Evolutionary conservation across 768 basidiomycete species (phyloP).

Genomic region (Mycena maculata): DNA sequence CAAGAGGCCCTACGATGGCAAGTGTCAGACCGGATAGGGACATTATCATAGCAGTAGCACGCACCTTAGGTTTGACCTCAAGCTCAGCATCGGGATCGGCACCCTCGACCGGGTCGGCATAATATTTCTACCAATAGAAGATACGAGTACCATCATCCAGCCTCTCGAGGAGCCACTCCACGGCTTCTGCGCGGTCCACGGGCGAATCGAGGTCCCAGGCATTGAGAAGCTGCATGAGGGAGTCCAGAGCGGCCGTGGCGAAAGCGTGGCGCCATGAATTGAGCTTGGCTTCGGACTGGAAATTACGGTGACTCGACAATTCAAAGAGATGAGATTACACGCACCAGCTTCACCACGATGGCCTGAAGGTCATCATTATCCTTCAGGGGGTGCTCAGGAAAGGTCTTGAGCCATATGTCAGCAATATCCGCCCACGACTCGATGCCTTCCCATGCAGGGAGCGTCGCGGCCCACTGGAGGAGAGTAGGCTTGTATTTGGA

Average conservation of each 20-base stretch:
- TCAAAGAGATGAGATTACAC: not conserved
- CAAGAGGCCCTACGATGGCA: not conserved
- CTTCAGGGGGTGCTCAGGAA: not conserved
- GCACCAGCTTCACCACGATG: not conserved
- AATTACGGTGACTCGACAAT: not conserved
- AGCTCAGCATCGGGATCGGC: not conserved
- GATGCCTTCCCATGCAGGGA: not conserved
- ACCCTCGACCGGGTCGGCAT: too few species aligned
- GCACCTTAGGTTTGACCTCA: not conserved
- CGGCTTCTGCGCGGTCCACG: not conserved
- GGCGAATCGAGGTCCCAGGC: not conserved
- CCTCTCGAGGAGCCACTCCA: not conserved
- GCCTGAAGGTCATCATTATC: not conserved
- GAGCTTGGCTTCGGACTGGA: conserved; percentile 1
- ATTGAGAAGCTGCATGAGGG: not conserved
- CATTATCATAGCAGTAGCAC: not conserved
- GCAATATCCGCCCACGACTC: not conserved
- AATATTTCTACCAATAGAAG: not conserved
- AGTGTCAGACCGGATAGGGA: not conserved
- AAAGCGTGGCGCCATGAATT: not conserved
- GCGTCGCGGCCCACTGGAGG: not conserved
- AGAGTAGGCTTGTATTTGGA: too few species aligned
- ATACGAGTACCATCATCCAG: not conserved
- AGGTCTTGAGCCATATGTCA: not conserved
- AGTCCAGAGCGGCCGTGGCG: not conserved